phyloP scores from a whole-genome alignment of 2,329 filamentous ascomycete genomes.

The Apiospora koreana region DNA sequence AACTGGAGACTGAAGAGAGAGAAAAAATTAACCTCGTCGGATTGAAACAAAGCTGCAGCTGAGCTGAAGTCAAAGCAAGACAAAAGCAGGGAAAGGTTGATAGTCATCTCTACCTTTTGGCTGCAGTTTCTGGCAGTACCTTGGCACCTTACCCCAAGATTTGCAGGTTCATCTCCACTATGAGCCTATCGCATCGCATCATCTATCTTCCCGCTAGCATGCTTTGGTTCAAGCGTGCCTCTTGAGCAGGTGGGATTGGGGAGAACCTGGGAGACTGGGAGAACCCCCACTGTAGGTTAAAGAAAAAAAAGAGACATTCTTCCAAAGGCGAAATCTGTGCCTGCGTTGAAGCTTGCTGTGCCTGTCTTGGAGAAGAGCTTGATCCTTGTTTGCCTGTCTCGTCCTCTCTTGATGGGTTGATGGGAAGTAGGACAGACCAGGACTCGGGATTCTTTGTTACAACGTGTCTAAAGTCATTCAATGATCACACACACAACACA shows the following conservation, averaged over 20 bases:
- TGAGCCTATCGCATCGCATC: conserved; percentile 9
- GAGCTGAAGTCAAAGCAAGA: conserved; percentile 9
- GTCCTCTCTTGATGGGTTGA: not conserved
- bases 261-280: too few species aligned
- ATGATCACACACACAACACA: too few species aligned
- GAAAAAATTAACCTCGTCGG: not conserved
- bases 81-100: not conserved
- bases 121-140: too few species aligned
- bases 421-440: not conserved
- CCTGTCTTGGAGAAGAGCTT: not conserved
- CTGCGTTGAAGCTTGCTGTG: not conserved
- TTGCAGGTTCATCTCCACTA: conserved; percentile 4
- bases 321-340: not conserved
- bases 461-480: not conserved
- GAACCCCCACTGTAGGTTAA: conserved; percentile 1
- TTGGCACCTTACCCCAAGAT: conserved; percentile 7
- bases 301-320: not conserved
- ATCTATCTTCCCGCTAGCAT: conserved; percentile 12
- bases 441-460: not conserved
- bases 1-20: not conserved
- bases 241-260: not conserved
- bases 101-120: not conserved
- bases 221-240: not conserved
- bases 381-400: not conserved
- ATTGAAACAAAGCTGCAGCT: conserved; percentile 6